Evolutionary conservation across 176 grass and related monocot genomes (phyloP).

Genomic region (Microstegium vimineum): DNA sequence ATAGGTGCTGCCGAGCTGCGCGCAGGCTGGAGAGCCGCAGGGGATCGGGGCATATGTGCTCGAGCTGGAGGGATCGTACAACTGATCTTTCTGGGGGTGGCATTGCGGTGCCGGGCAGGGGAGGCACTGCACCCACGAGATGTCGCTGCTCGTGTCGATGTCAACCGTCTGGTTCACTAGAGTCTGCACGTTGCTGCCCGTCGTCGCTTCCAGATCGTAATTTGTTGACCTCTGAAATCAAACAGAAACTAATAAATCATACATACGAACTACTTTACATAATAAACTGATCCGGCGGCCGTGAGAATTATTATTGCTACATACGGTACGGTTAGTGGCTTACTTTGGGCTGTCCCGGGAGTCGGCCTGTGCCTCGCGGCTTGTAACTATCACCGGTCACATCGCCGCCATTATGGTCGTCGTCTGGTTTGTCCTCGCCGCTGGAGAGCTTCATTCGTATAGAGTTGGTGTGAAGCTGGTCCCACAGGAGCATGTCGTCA

Average conservation of each 20-base stretch:
- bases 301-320: too few species aligned
- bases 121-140: conserved; percentile 53
- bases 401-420: too few species aligned
- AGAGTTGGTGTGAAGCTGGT: neutral
- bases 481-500: neutral
- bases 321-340: too few species aligned
- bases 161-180: conserved; percentile 29
- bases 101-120: conserved; percentile 38
- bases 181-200: too few species aligned
- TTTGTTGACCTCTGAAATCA: too few species aligned
- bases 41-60: conserved; percentile 25
- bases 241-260: too few species aligned
- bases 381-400: too few species aligned
- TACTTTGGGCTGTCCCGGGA: too few species aligned
- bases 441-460: neutral
- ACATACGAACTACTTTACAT: too few species aligned
- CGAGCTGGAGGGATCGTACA: conserved; percentile 40
- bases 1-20: conserved; percentile 30
- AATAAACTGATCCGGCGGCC: too few species aligned
- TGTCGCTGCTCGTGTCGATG: conserved; percentile 54
- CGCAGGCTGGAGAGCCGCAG: conserved; percentile 36
- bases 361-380: too few species aligned
- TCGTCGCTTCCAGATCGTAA: too few species aligned
- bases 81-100: conserved; percentile 44
- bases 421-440: neutral